A percentile compares a stretch with the other conserved stretches of the same genome.
These are phyloP conservation scores for Ambispora gerdemannii DNA, from an alignment of 192 early-diverging fungal genomes.

Conservation along the genomic window DNA sequence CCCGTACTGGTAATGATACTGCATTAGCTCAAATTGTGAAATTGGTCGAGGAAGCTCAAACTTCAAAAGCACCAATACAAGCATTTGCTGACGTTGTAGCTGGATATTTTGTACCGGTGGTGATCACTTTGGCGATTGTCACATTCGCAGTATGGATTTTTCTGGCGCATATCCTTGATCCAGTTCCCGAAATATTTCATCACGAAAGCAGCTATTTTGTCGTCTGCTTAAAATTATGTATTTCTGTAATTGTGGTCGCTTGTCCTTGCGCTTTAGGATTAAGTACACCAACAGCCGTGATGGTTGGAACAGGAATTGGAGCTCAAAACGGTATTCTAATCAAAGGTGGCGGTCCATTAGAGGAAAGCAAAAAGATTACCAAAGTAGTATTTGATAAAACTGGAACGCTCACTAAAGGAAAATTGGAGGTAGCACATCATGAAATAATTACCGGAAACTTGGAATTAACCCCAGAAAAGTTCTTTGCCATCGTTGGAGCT, in stretches of 20 bases:
- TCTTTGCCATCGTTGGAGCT: slow-evolving; percentile 66
- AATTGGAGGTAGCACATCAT: slow-evolving; percentile 60
- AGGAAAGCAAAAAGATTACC: slow-evolving; percentile 74
- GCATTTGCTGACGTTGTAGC: slow-evolving; percentile 85
- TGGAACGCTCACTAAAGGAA: slow-evolving; percentile 85
- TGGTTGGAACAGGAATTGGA: slow-evolving; percentile 97
- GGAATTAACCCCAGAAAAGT: slow-evolving; percentile 45
- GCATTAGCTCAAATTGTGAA: slow-evolving; percentile 89
- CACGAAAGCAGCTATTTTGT: slow-evolving; percentile 65
- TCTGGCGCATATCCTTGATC: slow-evolving; percentile 45
- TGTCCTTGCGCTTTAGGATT: slow-evolving; percentile 97
- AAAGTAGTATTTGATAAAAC: slow-evolving; percentile 98
- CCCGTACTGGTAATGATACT: slow-evolving; percentile 86
- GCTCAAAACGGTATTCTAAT: slow-evolving; percentile 94
- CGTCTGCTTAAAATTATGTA: slow-evolving; percentile 82
- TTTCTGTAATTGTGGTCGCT: slow-evolving; percentile 94
- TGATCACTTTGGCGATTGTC: slow-evolving; percentile 66
- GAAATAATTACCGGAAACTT: slow-evolving; percentile 30
- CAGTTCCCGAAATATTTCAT: slow-evolving; percentile 41
- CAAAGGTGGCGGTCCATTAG: slow-evolving; percentile 88
- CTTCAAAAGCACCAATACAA: slow-evolving; percentile 94
- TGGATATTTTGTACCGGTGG: slow-evolving; percentile 86
- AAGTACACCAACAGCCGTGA: slow-evolving; percentile 95
- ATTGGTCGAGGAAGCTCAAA: slow-evolving; percentile 91
- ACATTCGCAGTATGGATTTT: slow-evolving; percentile 81